Percentiles rank a stretch among this genome's conserved stretches.
phyloP scores from a whole-genome alignment of 371 early-diverging fungal species.

The Mucor saturninus region DNA sequence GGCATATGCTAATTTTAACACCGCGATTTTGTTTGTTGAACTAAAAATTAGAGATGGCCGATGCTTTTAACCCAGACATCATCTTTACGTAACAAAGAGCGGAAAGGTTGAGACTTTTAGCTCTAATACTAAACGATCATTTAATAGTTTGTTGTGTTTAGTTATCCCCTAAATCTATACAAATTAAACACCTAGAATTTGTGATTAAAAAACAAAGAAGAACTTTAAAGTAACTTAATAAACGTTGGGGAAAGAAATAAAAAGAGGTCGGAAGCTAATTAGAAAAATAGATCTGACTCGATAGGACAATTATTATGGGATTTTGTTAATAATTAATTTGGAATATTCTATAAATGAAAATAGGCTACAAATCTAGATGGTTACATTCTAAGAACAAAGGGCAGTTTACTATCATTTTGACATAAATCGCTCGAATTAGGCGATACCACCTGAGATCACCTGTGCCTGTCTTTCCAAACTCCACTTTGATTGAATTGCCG shows the following conservation, averaged over 20 bases:
- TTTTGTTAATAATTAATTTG: not conserved
- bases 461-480: slow-evolving; percentile 2
- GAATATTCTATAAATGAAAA: not conserved
- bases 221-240: too few species aligned
- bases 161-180: too few species aligned
- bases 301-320: not conserved
- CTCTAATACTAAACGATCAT: too few species aligned
- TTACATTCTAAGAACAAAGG: not conserved
- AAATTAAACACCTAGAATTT: too few species aligned
- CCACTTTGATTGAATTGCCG: slow-evolving; percentile 1
- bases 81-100: too few species aligned
- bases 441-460: slow-evolving; percentile 7
- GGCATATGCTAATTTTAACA: too few species aligned
- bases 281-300: not conserved
- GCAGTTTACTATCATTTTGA: slow-evolving; percentile 1
- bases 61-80: too few species aligned
- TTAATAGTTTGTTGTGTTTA: too few species aligned
- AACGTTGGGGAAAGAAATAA: not conserved
- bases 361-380: not conserved
- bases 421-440: not conserved
- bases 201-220: too few species aligned
- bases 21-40: too few species aligned
- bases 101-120: too few species aligned
- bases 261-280: not conserved
- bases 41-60: too few species aligned